Conservation (phyloP, 768 basidiomycete genomes). For the Lactifluus pinguis region DNA sequence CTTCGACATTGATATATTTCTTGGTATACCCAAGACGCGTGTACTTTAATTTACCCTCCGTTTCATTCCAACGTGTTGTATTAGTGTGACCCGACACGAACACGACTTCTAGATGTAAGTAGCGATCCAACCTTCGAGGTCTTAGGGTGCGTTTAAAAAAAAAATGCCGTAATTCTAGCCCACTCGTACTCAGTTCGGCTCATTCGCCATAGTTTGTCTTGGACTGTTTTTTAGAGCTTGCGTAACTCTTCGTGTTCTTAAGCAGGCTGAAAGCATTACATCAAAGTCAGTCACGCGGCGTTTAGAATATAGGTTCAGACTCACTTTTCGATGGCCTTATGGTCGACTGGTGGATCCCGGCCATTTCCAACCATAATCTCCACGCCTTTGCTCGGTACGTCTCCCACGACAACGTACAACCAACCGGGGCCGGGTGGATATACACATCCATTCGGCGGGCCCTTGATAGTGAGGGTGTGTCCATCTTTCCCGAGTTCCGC, state of each 20-base stretch:
- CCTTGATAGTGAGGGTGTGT: constrained; percentile 44
- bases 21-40: background rate
- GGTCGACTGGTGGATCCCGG: constrained; percentile 46
- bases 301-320: constrained; percentile 17
- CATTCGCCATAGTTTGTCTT: constrained; percentile 19
- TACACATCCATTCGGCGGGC: constrained; percentile 52
- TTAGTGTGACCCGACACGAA: background rate
- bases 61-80: no score
- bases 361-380: constrained; percentile 67
- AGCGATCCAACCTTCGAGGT: background rate
- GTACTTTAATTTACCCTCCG: background rate
- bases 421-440: constrained; percentile 81
- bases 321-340: constrained; percentile 50
- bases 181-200: background rate
- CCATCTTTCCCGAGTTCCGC: constrained; percentile 35
- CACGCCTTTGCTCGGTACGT: constrained; percentile 53
- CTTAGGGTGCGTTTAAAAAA: background rate
- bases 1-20: constrained; percentile 3
- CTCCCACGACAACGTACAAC: constrained; percentile 57
- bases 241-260: constrained; percentile 27
- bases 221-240: background rate
- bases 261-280: constrained; percentile 34
- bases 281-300: background rate
- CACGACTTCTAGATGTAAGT: background rate
- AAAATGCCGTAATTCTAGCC: background rate